These are phyloP conservation scores for Orbilia quercus DNA, from an alignment of 2,329 filamentous ascomycete species.

Conservation along the genomic window DNA sequence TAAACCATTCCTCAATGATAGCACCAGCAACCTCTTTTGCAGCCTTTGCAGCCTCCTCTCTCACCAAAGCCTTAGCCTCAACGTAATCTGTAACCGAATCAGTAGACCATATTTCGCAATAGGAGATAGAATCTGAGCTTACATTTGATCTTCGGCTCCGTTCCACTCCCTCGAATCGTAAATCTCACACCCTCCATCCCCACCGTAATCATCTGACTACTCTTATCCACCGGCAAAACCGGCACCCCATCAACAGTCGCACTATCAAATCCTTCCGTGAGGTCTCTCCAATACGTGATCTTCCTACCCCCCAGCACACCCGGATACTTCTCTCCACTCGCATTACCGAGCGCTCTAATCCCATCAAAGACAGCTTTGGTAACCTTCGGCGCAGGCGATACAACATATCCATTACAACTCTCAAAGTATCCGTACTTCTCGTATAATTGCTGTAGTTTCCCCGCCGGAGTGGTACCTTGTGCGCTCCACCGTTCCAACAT, in stretches of 20 bases:
- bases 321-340: conserved; percentile 62
- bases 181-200: conserved; percentile 71
- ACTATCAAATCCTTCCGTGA: conserved; percentile 72
- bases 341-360: conserved; percentile 65
- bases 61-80: conserved; percentile 65
- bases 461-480: conserved; percentile 69
- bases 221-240: conserved; percentile 69
- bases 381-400: conserved; percentile 68
- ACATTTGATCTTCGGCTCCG: conserved; percentile 75
- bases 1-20: conserved; percentile 68
- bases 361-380: conserved; percentile 69
- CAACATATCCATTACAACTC: conserved; percentile 73
- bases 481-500: conserved; percentile 64
- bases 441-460: conserved; percentile 71
- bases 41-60: conserved; percentile 64
- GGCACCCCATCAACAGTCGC: conserved; percentile 68
- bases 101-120: not conserved
- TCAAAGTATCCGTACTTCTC: conserved; percentile 71
- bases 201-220: conserved; percentile 73
- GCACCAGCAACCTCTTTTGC: conserved; percentile 66
- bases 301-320: conserved; percentile 67
- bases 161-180: conserved; percentile 72
- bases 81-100: conserved; percentile 65
- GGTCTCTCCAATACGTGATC: conserved; percentile 71
- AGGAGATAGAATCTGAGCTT: conserved; percentile 57